Evolutionary conservation across 2,329 filamentous ascomycete genomes (phyloP).

Genomic region (Pseudogymnoascus sp.): DNA sequence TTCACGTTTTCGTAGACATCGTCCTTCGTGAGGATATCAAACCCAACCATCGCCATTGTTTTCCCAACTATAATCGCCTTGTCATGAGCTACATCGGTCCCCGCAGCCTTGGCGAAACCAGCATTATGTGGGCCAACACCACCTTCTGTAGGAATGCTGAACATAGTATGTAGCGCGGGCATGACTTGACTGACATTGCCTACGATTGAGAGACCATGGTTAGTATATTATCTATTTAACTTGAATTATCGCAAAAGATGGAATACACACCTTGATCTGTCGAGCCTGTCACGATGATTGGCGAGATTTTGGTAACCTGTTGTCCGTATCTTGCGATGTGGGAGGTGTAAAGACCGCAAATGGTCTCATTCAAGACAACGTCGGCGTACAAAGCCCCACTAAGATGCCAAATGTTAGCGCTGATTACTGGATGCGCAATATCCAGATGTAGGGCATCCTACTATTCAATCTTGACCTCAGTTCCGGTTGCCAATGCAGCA

Average conservation of each 20-base stretch:
- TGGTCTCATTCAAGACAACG: slow-evolving; percentile 45
- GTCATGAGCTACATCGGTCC: slow-evolving; percentile 40
- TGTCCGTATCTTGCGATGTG: slow-evolving; percentile 38
- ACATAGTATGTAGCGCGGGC: slow-evolving; percentile 47
- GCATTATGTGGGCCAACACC: slow-evolving; percentile 45
- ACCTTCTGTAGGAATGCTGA: slow-evolving; percentile 41
- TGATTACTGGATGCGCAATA: background rate
- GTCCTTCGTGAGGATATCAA: slow-evolving; percentile 39
- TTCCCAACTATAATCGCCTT: slow-evolving; percentile 41
- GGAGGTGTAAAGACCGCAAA: slow-evolving; percentile 39
- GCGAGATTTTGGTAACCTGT: slow-evolving; percentile 31
- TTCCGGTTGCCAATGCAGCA: slow-evolving; percentile 43
- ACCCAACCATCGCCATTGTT: slow-evolving; percentile 39
- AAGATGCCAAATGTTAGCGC: background rate
- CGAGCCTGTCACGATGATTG: slow-evolving; percentile 35
- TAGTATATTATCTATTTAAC: background rate
- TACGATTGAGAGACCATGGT: slow-evolving; percentile 24
- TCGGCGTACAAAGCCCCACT: slow-evolving; percentile 41
- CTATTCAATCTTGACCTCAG: slow-evolving; percentile 37
- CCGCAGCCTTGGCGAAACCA: slow-evolving; percentile 44
- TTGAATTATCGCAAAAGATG: background rate
- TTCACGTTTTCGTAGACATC: slow-evolving; percentile 37
- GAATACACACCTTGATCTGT: slow-evolving; percentile 50
- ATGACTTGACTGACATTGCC: slow-evolving; percentile 51
- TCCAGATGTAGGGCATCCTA: background rate